A percentile compares a stretch with the other conserved stretches of the same genome.
Conservation (phyloP, 2,329 filamentous ascomycete species). For the Herpotrichia juniperi region DNA sequence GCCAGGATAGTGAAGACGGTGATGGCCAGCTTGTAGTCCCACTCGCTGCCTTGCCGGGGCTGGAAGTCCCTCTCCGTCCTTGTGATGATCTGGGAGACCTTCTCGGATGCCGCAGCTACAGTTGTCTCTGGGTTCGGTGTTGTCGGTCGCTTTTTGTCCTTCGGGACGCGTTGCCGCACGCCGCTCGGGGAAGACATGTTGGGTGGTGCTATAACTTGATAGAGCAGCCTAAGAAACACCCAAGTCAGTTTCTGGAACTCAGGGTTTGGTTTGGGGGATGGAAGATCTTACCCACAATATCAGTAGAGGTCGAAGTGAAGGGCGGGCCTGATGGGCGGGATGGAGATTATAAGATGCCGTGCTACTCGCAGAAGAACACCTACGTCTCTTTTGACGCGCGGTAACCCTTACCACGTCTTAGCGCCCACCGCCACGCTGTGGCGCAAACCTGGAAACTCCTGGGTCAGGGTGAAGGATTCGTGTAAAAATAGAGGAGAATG, state of each 20-base stretch:
- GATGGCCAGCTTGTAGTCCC: conserved; percentile 83
- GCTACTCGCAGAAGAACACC: not conserved
- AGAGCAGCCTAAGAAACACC: conserved; percentile 30
- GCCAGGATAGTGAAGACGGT: conserved; percentile 79
- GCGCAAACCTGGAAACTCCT: not conserved
- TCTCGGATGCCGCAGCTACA: conserved; percentile 26
- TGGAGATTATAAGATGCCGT: not conserved
- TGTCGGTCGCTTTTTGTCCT: conserved; percentile 46
- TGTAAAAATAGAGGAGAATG: too few species aligned
- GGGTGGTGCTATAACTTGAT: conserved; percentile 22
- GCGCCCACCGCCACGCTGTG: not conserved
- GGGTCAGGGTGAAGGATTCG: not conserved
- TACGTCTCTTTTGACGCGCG: not conserved
- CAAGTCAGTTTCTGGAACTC: not conserved
- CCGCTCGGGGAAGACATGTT: conserved; percentile 47
- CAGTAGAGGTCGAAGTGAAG: not conserved
- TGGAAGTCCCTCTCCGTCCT: conserved; percentile 42
- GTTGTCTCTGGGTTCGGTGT: conserved; percentile 42
- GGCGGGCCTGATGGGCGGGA: conserved; percentile 1
- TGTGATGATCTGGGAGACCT: conserved; percentile 31
- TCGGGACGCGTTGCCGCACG: conserved; percentile 45
- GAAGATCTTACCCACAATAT: conserved; percentile 1
- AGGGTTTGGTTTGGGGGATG: not conserved
- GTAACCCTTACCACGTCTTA: not conserved
- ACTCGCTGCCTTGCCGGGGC: conserved; percentile 62